phyloP scores from a whole-genome alignment of 257 asterid genomes.

The Solanum medicagineum region DNA sequence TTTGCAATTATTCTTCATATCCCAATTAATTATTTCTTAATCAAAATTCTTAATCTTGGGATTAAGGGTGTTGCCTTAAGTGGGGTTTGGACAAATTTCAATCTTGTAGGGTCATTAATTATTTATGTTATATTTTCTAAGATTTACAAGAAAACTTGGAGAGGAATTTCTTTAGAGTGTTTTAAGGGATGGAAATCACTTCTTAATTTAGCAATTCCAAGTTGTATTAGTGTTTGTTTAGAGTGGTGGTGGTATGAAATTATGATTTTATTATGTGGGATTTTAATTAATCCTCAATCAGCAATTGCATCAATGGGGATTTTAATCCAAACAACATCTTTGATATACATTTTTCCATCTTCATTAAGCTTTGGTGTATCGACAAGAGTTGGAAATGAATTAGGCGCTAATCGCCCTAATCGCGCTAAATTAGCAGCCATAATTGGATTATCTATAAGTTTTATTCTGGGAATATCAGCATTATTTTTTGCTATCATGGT shows the following conservation, averaged over 20 bases:
- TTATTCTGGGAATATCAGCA: slow-evolving; percentile 13
- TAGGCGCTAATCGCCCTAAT: slow-evolving; percentile 18
- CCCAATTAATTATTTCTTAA: slow-evolving; percentile 24
- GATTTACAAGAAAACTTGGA: slow-evolving; percentile 14
- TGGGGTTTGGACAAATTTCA: slow-evolving; percentile 28
- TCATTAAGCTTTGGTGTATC: slow-evolving; percentile 30
- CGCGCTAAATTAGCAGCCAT: slow-evolving; percentile 22
- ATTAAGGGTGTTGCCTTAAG: slow-evolving; percentile 24
- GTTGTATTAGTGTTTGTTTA: slow-evolving; percentile 24
- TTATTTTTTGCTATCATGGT: slow-evolving; percentile 10
- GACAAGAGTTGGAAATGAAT: slow-evolving; percentile 29
- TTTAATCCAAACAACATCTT: slow-evolving; percentile 23
- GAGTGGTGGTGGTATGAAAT: slow-evolving; percentile 48
- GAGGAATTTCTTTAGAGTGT: slow-evolving; percentile 13
- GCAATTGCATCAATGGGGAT: slow-evolving; percentile 30
- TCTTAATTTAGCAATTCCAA: slow-evolving; percentile 21
- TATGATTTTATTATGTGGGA: slow-evolving; percentile 24
- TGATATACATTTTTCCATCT: slow-evolving; percentile 32
- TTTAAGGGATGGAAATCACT: slow-evolving; percentile 15
- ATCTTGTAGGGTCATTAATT: slow-evolving; percentile 16
- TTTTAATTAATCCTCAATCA: slow-evolving; percentile 17
- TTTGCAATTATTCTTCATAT: slow-evolving; percentile 11
- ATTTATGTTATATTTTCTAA: slow-evolving; percentile 4
- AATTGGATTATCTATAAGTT: slow-evolving; percentile 17
- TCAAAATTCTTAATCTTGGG: slow-evolving; percentile 13